phyloP scores from a whole-genome alignment of 192 early-diverging fungal genomes.

The Linderina pennispora region DNA sequence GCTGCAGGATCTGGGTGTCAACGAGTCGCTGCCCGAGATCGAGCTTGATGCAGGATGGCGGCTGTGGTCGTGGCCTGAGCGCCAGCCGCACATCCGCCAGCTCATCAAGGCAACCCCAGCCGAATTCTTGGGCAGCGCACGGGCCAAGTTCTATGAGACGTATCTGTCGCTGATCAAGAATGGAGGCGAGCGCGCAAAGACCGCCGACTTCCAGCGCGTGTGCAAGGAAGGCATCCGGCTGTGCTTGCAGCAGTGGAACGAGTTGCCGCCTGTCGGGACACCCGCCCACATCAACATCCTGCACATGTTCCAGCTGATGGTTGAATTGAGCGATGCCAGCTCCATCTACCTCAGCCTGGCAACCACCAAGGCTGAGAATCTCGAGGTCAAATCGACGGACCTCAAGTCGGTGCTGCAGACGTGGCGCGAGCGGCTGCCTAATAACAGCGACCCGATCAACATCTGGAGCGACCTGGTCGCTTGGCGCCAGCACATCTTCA shows the following conservation, averaged over 20 bases:
- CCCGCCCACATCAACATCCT: constrained; percentile 82
- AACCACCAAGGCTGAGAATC: constrained; percentile 71
- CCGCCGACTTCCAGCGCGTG: constrained; percentile 65
- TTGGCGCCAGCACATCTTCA: constrained; percentile 97
- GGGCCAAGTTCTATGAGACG: constrained; percentile 82
- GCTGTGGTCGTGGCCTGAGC: constrained; percentile 87
- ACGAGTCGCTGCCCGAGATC: constrained; percentile 82
- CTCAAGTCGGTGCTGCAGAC: constrained; percentile 85
- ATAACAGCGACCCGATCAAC: constrained; percentile 95
- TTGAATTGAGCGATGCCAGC: constrained; percentile 90
- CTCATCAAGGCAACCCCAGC: constrained; percentile 63
- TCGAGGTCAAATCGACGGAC: constrained; percentile 81
- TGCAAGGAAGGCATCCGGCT: constrained; percentile 86
- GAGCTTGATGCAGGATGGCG: constrained; percentile 92
- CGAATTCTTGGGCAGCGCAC: constrained; percentile 53
- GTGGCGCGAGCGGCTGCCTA: constrained; percentile 97
- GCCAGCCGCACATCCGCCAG: constrained; percentile 54
- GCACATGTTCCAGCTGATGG: constrained; percentile 93
- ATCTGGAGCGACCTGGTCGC: constrained; percentile 97
- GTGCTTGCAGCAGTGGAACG: constrained; percentile 82
- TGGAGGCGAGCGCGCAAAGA: constrained; percentile 48
- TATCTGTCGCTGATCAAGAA: constrained; percentile 73
- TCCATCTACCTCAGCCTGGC: constrained; percentile 80
- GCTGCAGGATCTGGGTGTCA: constrained; percentile 83
- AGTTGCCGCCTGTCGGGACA: constrained; percentile 78